Base-by-base conservation (phyloP, 495 filamentous ascomycete genomes). In the Aspergillus egyptiacus region DNA sequence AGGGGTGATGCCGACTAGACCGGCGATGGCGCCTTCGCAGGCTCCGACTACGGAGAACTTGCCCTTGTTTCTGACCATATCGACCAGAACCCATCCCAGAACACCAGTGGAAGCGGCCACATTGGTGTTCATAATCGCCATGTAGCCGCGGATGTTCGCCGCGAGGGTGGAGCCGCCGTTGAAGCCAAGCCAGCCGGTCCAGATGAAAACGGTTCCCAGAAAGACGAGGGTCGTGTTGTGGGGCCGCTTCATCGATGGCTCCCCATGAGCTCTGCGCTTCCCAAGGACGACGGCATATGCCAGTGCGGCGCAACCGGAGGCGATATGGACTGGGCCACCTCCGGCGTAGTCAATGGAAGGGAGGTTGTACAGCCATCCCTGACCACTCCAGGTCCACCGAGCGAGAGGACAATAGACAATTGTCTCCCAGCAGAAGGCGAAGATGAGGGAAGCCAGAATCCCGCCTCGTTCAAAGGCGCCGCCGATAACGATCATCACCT, bases 1-100 rank as follows among this genome's bases (percentile, higher is more conserved):
- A 5, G 80, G 81, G 0, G 81, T 85, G 57, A 84, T 82, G 9
- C 76, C 80, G 7, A 84, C 79, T 11, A 84, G 73, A 15, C 80
- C 81, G 23, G 79, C 76, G 54, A 85, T 83, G 13, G 77, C 78
- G 20, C 81, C 81, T 53, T 78, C 73, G 56, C 80, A 83, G 2
- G 74, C 73, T 25, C 79, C 79, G 0, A 82, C 78, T 2, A 81
- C 67, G n/a, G 72, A 74, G 63, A 81, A 83, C 37, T 71, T 73
- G 0, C 73, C 71, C 33, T 70, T 67, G 40, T 77, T 63, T 44
- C 68, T 68, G 59, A 80, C 70, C 57, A 72, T 78, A 59, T 83
- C 80, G 4, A 82, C 75, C 1, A 79, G 18, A 6, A 76, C 72
- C 77, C 79, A 82, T n/a, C 76, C 77, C 5, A 84, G 59, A 20